phyloP scores from a whole-genome alignment of 768 basidiomycete species.

The Chalciporus piperatus region DNA sequence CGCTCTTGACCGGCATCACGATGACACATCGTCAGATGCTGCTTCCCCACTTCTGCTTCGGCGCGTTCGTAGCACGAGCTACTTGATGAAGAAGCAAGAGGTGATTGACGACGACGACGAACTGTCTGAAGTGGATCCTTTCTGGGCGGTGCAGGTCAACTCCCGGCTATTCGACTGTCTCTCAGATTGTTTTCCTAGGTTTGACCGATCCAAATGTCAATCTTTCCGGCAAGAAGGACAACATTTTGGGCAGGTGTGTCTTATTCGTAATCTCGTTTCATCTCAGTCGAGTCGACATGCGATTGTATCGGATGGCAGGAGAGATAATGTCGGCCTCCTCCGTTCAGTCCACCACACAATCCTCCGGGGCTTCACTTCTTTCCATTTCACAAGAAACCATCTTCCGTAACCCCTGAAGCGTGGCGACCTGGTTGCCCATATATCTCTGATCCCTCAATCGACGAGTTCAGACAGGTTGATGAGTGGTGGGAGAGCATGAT shows the following conservation, averaged over 20 bases:
- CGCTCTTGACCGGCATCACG: not conserved
- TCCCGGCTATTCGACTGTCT: not conserved
- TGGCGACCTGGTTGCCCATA: too few relatives aligned
- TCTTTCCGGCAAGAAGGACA: not conserved
- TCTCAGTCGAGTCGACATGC: too few relatives aligned
- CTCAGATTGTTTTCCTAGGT: not conserved
- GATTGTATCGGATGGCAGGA: too few relatives aligned
- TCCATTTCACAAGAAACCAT: too few relatives aligned
- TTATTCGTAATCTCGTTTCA: too few relatives aligned
- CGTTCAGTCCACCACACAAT: too few relatives aligned
- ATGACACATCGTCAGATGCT: not conserved
- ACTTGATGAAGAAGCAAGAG: not conserved
- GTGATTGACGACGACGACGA: constrained; percentile 2
- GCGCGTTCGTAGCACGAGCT: not conserved
- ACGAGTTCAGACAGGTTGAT: not conserved
- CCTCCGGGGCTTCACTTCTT: too few relatives aligned
- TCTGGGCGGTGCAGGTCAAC: constrained; percentile 11
- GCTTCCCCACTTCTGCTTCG: not conserved
- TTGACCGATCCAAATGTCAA: not conserved
- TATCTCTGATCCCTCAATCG: too few relatives aligned
- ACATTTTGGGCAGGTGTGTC: too few relatives aligned
- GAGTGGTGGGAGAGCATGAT: constrained; percentile 10
- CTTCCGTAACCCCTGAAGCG: too few relatives aligned
- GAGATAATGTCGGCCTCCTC: too few relatives aligned
- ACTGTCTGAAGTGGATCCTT: not conserved